These are phyloP conservation scores for Pythium vanterpoolii DNA, from an alignment of 352 stramenopile species.

Conservation along the genomic window DNA sequence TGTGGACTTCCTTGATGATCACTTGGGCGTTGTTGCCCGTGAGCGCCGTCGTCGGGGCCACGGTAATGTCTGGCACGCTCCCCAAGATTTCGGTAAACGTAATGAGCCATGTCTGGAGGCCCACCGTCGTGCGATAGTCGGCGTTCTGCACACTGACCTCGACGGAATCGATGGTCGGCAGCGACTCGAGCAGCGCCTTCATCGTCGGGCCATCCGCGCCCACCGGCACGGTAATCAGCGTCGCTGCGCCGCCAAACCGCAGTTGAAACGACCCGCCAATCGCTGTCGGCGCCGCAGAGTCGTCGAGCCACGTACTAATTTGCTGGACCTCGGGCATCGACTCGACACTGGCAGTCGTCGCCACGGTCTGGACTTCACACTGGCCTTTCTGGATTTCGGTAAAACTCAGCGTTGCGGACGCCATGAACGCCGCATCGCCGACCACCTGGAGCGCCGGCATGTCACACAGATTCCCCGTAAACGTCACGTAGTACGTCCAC, in stretches of 20 bases:
- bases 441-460: slow-evolving; percentile 62
- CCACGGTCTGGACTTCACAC: slow-evolving; percentile 95
- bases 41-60: slow-evolving; percentile 51
- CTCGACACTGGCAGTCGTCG: slow-evolving; percentile 84
- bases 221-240: slow-evolving; percentile 39
- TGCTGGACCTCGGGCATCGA: slow-evolving; percentile 89
- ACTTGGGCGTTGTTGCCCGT: slow-evolving; percentile 56
- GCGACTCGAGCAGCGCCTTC: slow-evolving; percentile 59
- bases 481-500: slow-evolving; percentile 85
- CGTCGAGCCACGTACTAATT: slow-evolving; percentile 75
- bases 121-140: slow-evolving; percentile 42
- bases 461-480: slow-evolving; percentile 84
- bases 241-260: slow-evolving; percentile 43
- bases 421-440: slow-evolving; percentile 42
- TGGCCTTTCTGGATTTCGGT: slow-evolving; percentile 75
- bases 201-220: slow-evolving; percentile 35
- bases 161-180: slow-evolving; percentile 80
- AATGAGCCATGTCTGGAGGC: slow-evolving; percentile 75
- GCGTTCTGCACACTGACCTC: slow-evolving; percentile 44
- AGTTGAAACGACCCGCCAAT: slow-evolving; percentile 73
- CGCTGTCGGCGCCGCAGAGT: slow-evolving; percentile 23
- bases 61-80: slow-evolving; percentile 77
- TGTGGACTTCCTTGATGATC: slow-evolving; percentile 61
- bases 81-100: slow-evolving; percentile 93
- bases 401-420: slow-evolving; percentile 41